Conservation (phyloP, 345 rosid species). For the Excoecaria agallocha region DNA sequence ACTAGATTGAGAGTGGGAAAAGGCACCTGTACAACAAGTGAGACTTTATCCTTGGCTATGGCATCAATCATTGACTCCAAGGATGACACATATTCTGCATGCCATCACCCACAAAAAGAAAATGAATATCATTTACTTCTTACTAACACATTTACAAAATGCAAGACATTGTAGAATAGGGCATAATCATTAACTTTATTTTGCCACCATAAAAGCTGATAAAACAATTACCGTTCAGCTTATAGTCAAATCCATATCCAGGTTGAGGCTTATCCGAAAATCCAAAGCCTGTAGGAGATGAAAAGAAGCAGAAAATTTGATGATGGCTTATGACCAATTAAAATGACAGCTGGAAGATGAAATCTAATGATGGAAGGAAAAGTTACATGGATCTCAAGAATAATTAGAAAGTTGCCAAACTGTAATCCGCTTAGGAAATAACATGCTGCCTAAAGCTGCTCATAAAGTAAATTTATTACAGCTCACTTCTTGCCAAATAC, state of each 20-base stretch:
- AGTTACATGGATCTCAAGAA: background rate
- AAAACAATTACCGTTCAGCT: slow-evolving; percentile 58
- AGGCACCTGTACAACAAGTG: slow-evolving; percentile 82
- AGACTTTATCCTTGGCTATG: slow-evolving; percentile 48
- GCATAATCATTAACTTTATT: background rate
- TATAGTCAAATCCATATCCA: slow-evolving; percentile 85
- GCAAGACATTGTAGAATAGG: background rate
- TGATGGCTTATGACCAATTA: slow-evolving; percentile 3
- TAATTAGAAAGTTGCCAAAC: background rate
- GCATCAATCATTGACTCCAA: slow-evolving; percentile 68
- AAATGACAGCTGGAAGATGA: slow-evolving; percentile 1
- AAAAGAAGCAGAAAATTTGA: background rate
- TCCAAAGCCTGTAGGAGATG: slow-evolving; percentile 63
- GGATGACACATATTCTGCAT: slow-evolving; percentile 76
- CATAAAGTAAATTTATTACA: background rate
- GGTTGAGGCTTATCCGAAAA: slow-evolving; percentile 99
- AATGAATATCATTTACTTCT: background rate
- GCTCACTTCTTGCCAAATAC: background rate
- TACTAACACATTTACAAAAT: background rate
- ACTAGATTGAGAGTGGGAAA: slow-evolving; percentile 13
- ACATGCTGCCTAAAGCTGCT: background rate
- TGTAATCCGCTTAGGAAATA: background rate
- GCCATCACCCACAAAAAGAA: background rate
- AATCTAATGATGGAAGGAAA: background rate
- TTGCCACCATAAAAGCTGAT: slow-evolving; percentile 1